Evolutionary conservation across 495 filamentous ascomycete genomes (phyloP).

Genomic region (Chaetomium cochliodes): DNA sequence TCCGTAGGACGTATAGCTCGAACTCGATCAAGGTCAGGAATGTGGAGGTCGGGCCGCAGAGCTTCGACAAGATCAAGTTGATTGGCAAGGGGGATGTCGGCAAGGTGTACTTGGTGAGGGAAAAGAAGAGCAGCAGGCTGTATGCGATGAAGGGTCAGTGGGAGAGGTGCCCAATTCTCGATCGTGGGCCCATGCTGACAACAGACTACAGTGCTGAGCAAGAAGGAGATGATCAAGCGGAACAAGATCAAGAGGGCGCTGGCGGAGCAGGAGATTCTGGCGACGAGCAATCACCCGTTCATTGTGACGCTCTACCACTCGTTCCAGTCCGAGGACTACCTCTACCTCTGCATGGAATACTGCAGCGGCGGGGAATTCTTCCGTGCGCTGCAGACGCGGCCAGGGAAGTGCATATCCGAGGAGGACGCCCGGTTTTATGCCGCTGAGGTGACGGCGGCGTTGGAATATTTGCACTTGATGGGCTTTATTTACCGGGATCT

Average conservation of each 20-base stretch:
- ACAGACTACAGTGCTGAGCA: conserved; percentile 74
- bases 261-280: conserved; percentile 96
- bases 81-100: conserved; percentile 98
- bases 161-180: background rate
- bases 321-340: conserved; percentile 97
- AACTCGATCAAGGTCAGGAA: conserved; percentile 98
- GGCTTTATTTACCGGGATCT: conserved; percentile 98
- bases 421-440: conserved; percentile 98
- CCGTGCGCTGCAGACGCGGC: conserved; percentile 90
- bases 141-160: conserved; percentile 95
- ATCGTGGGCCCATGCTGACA: background rate
- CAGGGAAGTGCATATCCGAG: conserved; percentile 94
- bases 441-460: conserved; percentile 93
- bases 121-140: conserved; percentile 91
- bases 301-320: conserved; percentile 98
- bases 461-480: conserved; percentile 98
- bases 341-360: conserved; percentile 99
- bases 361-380: conserved; percentile 99
- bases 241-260: conserved; percentile 99
- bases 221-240: conserved; percentile 99
- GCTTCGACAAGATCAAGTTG: conserved; percentile 99
- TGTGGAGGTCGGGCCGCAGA: conserved; percentile 91
- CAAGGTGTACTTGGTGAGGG: conserved; percentile 94
- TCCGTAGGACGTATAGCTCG: conserved; percentile 95
- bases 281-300: conserved; percentile 97